These are phyloP conservation scores for Cordyceps cicadae DNA, from an alignment of 2,329 filamentous ascomycete species.

Conservation along the genomic window DNA sequence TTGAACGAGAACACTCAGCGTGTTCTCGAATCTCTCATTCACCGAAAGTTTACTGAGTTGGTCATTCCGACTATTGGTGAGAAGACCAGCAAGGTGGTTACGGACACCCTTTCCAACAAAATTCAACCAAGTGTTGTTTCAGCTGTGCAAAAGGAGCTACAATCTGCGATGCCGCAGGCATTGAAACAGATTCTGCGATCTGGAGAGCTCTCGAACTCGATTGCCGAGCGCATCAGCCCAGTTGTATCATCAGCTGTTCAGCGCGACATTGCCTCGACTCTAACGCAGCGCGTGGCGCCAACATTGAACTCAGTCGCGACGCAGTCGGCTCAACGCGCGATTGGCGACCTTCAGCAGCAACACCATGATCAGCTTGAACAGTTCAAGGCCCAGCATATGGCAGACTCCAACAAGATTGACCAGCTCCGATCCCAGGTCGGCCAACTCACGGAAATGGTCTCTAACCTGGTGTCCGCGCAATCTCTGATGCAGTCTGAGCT, in stretches of 20 bases:
- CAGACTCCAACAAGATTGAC: constrained; percentile 58
- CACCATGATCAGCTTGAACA: constrained; percentile 43
- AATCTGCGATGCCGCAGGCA: constrained; percentile 60
- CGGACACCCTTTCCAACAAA: constrained; percentile 61
- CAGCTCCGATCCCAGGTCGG: constrained; percentile 61
- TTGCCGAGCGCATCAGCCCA: constrained; percentile 61
- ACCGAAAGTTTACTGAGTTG: constrained; percentile 63
- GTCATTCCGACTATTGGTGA: constrained; percentile 69
- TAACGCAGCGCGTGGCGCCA: constrained; percentile 58
- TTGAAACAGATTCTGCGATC: constrained; percentile 50
- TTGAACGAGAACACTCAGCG: constrained; percentile 58
- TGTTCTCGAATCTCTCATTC: constrained; percentile 68
- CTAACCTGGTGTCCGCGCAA: constrained; percentile 61
- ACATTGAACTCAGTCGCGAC: constrained; percentile 56
- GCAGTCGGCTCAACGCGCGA: constrained; percentile 59
- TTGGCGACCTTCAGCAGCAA: constrained; percentile 59
- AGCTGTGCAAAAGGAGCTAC: constrained; percentile 64
- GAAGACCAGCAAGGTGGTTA: constrained; percentile 58
- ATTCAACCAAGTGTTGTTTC: constrained; percentile 59
- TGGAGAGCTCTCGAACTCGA: constrained; percentile 60
- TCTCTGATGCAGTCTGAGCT: constrained; percentile 59
- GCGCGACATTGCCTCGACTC: constrained; percentile 52
- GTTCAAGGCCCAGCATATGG: constrained; percentile 40
- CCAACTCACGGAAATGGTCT: constrained; percentile 59
- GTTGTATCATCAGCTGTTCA: constrained; percentile 62